Evolutionary conservation across 2,329 filamentous ascomycete species (phyloP), one percentile per base, ranked within the genome.

Genomic region (Byssoonygena ceratinophila): DNA sequence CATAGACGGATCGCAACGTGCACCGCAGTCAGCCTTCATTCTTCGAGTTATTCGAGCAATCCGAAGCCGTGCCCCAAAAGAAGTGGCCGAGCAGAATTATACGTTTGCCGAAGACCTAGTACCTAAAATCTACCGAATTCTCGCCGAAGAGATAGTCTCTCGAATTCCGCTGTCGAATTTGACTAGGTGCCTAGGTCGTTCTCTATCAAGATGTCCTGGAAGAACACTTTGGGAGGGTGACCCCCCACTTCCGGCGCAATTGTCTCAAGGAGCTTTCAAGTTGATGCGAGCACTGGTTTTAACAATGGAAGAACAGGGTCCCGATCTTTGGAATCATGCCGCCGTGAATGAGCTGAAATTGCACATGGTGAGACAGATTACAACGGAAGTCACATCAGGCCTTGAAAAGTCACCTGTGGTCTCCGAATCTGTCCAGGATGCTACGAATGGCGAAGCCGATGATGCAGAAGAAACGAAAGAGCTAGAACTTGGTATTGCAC

Each of bases 211-310:
- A 75, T 86, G 0, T 74, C 36, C 76, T 1, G 82, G 83, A 5
- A 76, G 82, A 48, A 75, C 79, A 0, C 72, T 96, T 0, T 96
- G 90, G 90, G 88, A 94, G 64, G 86, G 86, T 0, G 74, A 79
- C 34, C 85, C 86, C 0, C 74, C 80, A 23, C 66, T 95, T 39
- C 91, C 91, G 0, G 76, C 81, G 4, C 87, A 92, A 61, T 88
- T 88, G 0, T 91, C 87, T 0, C 82, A 87, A 0, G 75, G 76
- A 18, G 73, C 81, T 0, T 94, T 94, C 63, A 79, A 77, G 55
- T 82, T 94, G 51, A 63, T 96, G 46, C 79, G 81, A 22, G 74
- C 74, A 41, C 63, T 94, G 25, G 78, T 80, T 3, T 70, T 72
- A 44, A 73, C 76, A 4, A 94, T 96, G 87, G 77, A 77, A 2